These are phyloP conservation scores for Amaranthus hypochondriacus DNA, from an alignment of 148 eudicot species.

Conservation along the genomic window DNA sequence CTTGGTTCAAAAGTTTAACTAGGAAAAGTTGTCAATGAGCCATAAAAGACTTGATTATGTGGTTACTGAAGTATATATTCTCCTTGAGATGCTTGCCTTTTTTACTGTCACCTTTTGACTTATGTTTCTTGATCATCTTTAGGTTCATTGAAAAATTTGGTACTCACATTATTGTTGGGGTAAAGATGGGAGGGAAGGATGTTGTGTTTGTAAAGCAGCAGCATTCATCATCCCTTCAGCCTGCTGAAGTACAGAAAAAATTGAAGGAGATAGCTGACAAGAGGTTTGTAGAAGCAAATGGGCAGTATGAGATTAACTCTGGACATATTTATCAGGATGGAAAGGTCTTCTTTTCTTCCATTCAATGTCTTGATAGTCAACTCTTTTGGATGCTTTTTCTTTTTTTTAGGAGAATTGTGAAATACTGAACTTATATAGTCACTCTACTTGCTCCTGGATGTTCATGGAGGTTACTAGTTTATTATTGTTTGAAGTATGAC, in stretches of 20 bases:
- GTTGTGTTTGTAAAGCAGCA: conserved; percentile 84
- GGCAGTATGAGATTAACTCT: conserved; percentile 42
- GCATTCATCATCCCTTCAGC: conserved; percentile 80
- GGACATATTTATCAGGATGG: conserved; percentile 46
- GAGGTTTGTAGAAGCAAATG: conserved; percentile 63
- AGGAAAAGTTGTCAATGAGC: no score
- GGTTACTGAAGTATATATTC: no score
- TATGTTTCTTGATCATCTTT: conserved; percentile 20
- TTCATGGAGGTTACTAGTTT: no score
- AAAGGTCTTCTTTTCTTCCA: conserved; percentile 46
- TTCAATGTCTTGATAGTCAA: background rate
- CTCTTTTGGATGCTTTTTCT: background rate
- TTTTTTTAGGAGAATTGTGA: no score
- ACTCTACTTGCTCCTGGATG: no score
- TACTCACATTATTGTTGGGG: conserved; percentile 87
- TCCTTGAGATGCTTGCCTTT: background rate
- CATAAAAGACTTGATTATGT: no score
- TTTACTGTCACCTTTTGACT: background rate
- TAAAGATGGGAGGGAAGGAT: conserved; percentile 99
- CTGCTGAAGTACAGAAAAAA: conserved; percentile 85
- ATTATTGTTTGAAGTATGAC: no score
- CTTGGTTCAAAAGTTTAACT: no score
- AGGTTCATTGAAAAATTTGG: conserved; percentile 93
- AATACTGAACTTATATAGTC: no score
- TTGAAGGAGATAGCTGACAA: conserved; percentile 88